Evolutionary conservation across 2,329 filamentous ascomycete genomes (phyloP).

Genomic region (Alternaria arbusti): DNA sequence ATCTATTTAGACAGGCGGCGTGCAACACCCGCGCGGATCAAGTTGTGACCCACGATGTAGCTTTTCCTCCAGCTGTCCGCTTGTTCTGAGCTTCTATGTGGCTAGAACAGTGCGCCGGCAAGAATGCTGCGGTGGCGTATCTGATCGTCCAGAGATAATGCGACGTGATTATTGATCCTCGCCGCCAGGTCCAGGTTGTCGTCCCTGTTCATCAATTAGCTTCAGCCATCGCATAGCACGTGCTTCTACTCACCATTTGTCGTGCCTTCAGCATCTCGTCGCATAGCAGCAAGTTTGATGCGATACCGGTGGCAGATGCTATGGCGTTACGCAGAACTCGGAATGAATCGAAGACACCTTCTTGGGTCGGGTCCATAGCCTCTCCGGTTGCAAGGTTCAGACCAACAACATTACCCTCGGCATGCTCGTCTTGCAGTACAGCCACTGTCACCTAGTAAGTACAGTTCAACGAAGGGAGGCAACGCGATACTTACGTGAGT

Average conservation of each 20-base stretch:
- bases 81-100: neutral
- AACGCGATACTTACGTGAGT: conserved; percentile 72
- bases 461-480: conserved; percentile 5
- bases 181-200: conserved; percentile 36
- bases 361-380: conserved; percentile 92
- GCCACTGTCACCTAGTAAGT: conserved; percentile 66
- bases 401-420: conserved; percentile 84
- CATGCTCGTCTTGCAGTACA: conserved; percentile 81
- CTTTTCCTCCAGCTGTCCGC: neutral
- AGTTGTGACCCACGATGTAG: neutral
- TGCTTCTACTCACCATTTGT: conserved; percentile 72
- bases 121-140: neutral
- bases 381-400: conserved; percentile 86
- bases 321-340: conserved; percentile 92
- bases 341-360: conserved; percentile 96
- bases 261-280: conserved; percentile 97
- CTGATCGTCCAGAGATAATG: neutral
- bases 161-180: conserved; percentile 16
- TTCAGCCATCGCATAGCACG: neutral
- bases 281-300: conserved; percentile 91
- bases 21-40: neutral
- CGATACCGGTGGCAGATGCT: conserved; percentile 92
- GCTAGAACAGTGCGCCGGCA: neutral
- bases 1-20: conserved; percentile 12
- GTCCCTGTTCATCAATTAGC: conserved; percentile 29